Conservation (phyloP, 352 stramenopile genomes). For the Phytopythium boreale region DNA sequence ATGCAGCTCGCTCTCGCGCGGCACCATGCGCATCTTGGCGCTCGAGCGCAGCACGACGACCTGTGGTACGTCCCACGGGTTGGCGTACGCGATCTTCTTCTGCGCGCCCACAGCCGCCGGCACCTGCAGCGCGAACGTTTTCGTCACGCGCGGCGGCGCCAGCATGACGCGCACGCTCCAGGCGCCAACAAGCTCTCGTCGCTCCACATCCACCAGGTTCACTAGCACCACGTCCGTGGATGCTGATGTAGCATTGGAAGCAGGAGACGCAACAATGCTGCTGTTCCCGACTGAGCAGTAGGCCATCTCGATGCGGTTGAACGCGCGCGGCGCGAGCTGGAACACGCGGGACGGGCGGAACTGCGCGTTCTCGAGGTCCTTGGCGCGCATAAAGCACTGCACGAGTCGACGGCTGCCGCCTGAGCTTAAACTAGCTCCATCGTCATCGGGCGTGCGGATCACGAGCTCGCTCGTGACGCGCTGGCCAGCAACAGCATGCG, state of each 20-base stretch:
- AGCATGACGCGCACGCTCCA: conserved; percentile 87
- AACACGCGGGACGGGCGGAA: conserved; percentile 86
- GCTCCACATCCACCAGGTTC: conserved; percentile 90
- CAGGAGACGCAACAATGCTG: background rate
- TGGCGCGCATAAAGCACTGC: conserved; percentile 49
- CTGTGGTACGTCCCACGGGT: conserved; percentile 89
- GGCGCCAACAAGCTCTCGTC: conserved; percentile 83
- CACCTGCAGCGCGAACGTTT: conserved; percentile 90
- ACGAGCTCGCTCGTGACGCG: conserved; percentile 85
- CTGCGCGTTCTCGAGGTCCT: conserved; percentile 35
- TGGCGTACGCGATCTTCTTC: conserved; percentile 93
- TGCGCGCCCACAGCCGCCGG: conserved; percentile 52
- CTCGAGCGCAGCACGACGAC: conserved; percentile 84
- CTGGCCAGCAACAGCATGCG: conserved; percentile 87
- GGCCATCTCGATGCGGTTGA: conserved; percentile 87
- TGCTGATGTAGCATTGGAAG: conserved; percentile 11
- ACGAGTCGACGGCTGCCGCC: conserved; percentile 20
- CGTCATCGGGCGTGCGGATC: conserved; percentile 69
- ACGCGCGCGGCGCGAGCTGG: conserved; percentile 84
- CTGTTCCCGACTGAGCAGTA: conserved; percentile 68
- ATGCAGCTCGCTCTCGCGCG: conserved; percentile 64
- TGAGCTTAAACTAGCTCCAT: conserved; percentile 12
- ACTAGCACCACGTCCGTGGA: conserved; percentile 43
- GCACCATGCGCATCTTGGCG: conserved; percentile 60
- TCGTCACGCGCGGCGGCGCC: conserved; percentile 80